phyloP scores from a whole-genome alignment of 2,329 filamentous ascomycete genomes.

The Pseudonectria buxi region DNA sequence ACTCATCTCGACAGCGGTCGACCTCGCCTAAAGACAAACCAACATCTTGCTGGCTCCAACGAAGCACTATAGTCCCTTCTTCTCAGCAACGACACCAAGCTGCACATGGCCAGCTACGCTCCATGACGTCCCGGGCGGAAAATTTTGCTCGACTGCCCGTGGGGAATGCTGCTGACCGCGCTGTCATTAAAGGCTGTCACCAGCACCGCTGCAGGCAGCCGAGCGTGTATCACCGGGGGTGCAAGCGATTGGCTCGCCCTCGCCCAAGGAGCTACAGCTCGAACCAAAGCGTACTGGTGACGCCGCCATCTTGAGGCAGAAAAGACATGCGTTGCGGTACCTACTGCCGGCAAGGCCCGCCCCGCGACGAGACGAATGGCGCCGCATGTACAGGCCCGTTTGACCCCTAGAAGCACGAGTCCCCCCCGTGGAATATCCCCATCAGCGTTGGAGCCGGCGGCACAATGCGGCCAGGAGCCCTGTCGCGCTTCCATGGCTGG shows the following conservation, averaged over 20 bases:
- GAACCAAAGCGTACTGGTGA: slow-evolving; percentile 8
- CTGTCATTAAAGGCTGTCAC: slow-evolving; percentile 20
- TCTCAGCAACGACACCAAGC: slow-evolving; percentile 5
- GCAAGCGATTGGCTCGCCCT: slow-evolving; percentile 12
- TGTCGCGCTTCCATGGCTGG: slow-evolving; percentile 7
- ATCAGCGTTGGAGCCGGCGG: not conserved
- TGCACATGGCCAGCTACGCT: slow-evolving; percentile 6
- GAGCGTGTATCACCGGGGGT: slow-evolving; percentile 8
- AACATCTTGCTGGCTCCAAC: slow-evolving; percentile 1
- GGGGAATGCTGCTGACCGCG: slow-evolving; percentile 13
- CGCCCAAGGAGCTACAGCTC: slow-evolving; percentile 6
- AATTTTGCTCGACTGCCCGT: slow-evolving; percentile 16
- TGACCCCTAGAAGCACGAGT: slow-evolving; percentile 5
- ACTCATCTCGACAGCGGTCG: no score
- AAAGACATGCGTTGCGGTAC: slow-evolving; percentile 5
- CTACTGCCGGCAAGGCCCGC: slow-evolving; percentile 5
- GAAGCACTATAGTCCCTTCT: not conserved
- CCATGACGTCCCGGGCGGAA: slow-evolving; percentile 14
- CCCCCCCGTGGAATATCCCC: slow-evolving; percentile 1
- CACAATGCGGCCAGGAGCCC: slow-evolving; percentile 9
- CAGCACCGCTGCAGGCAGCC: slow-evolving; percentile 8
- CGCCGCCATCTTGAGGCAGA: slow-evolving; percentile 6
- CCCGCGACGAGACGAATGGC: slow-evolving; percentile 3
- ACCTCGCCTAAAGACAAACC: no score
- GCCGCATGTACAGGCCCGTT: slow-evolving; percentile 11